Evolutionary conservation across 176 grass and related monocot species (phyloP), one percentile per base, ranked within the genome.

Genomic region (Oryza australiensis): DNA sequence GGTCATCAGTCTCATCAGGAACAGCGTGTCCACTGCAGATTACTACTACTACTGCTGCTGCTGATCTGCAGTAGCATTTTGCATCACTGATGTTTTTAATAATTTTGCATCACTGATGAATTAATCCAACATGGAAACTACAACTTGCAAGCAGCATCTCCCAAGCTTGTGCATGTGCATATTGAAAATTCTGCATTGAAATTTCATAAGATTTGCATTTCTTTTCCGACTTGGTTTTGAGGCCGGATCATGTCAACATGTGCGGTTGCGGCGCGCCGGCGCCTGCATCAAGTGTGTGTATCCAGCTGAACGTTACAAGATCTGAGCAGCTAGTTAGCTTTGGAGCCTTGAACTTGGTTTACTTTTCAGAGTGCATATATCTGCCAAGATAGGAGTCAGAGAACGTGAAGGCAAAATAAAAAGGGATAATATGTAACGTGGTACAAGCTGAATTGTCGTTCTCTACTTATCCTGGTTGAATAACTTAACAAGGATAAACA

Each of bases 151-250:
- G 3, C 20, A 57, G 12, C 22, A 12, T 80, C 78, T 38, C 28
- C 26, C 20, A 34, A 45, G 20, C 20, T 55, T 55, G 51, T 53
- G 16, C 12, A 18, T 72, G 33, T 8, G 9, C 30, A 1, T 77
- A 11, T 73, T 48, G 40, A 43, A 60, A 46, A 42, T 79, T 41
- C 26, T 0, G 64, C 45, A 27, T 29, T 35, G 13, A 22, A 70
- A 59, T 66, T 57, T 68, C 20, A 6, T 12, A 20, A n/a, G 43
- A 83, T 75, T 40, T 67, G 62, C 29, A 55, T 83, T 49, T 22
- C 57, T 83, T 83, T 62, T 40, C 71, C n/a, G 35, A 37, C 7
- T 37, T 49, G 24, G 28, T 10, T 67, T 67, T 83, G 62, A 74
- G 62, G 62, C 67, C 15, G 35, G 68, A 43, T 63, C 57, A 73